Evolutionary conservation across 2,329 filamentous ascomycete genomes (phyloP).

Genomic region (Venturia oleaginea): DNA sequence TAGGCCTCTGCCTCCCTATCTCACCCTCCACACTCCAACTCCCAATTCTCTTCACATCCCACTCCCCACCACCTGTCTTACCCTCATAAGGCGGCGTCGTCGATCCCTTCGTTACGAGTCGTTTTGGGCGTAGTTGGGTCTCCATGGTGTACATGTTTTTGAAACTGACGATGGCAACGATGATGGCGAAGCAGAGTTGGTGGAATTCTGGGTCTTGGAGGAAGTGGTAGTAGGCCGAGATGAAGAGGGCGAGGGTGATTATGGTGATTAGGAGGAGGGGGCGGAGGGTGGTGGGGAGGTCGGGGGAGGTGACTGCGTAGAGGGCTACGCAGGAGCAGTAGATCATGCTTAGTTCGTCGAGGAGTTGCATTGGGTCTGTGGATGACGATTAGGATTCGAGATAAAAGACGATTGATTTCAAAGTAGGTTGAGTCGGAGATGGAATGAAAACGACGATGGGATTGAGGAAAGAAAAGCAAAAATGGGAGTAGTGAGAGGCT

Average conservation of each 20-base stretch:
- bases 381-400: too few species aligned
- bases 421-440: too few species aligned
- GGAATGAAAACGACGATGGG: too few species aligned
- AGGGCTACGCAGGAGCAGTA: slow-evolving; percentile 63
- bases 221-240: slow-evolving; percentile 73
- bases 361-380: slow-evolving; percentile 61
- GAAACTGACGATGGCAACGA: slow-evolving; percentile 62
- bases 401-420: too few species aligned
- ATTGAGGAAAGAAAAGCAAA: too few species aligned
- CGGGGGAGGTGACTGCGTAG: slow-evolving; percentile 65
- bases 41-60: background rate
- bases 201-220: slow-evolving; percentile 77
- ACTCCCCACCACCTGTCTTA: background rate
- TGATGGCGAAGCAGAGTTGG: slow-evolving; percentile 64
- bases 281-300: slow-evolving; percentile 42
- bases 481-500: too few species aligned
- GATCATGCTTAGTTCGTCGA: slow-evolving; percentile 64
- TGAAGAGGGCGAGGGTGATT: slow-evolving; percentile 44
- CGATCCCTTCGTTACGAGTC: slow-evolving; percentile 30
- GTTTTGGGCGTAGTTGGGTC: slow-evolving; percentile 47
- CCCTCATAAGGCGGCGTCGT: background rate
- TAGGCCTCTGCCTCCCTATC: slow-evolving; percentile 33
- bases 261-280: slow-evolving; percentile 45
- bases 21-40: slow-evolving; percentile 24
- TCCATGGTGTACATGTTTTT: slow-evolving; percentile 75